Conservation (phyloP, 768 basidiomycete genomes). For the Rhizopogon salebrosus region DNA sequence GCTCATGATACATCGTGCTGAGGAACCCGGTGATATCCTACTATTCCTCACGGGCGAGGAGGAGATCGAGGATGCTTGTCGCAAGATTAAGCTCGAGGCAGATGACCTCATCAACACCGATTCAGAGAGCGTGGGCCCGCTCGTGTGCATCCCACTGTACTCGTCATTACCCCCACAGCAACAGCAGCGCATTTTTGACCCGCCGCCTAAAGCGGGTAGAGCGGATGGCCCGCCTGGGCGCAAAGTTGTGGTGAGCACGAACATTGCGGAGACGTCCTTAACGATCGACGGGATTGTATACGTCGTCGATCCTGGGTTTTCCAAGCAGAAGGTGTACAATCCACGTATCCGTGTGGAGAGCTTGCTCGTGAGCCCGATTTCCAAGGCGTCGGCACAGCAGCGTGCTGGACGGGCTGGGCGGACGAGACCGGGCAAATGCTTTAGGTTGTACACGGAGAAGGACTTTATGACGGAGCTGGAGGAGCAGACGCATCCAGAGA, state of each 20-base stretch:
- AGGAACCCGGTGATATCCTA: slow-evolving; percentile 88
- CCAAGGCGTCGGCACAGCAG: slow-evolving; percentile 95
- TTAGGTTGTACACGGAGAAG: slow-evolving; percentile 93
- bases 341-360: slow-evolving; percentile 95
- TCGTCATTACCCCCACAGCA: slow-evolving; percentile 91
- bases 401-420: slow-evolving; percentile 94
- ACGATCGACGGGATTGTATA: slow-evolving; percentile 99
- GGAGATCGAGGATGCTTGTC: slow-evolving; percentile 94
- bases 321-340: slow-evolving; percentile 98
- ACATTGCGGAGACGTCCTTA: slow-evolving; percentile 95
- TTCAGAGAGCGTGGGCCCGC: slow-evolving; percentile 73
- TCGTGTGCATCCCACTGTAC: slow-evolving; percentile 90
- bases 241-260: slow-evolving; percentile 93
- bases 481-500: slow-evolving; percentile 97
- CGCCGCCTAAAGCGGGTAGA: slow-evolving; percentile 60
- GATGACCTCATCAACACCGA: slow-evolving; percentile 75
- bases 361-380: slow-evolving; percentile 89
- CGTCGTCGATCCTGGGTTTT: slow-evolving; percentile 96
- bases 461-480: slow-evolving; percentile 95
- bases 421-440: slow-evolving; percentile 95
- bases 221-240: slow-evolving; percentile 77
- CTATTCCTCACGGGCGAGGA: slow-evolving; percentile 98
- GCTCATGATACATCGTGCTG: slow-evolving; percentile 94
- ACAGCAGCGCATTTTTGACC: slow-evolving; percentile 95
- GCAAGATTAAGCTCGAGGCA: slow-evolving; percentile 88